Evolutionary conservation across 306 rosid species (phyloP).

Genomic region (Crataegus laevigata): DNA sequence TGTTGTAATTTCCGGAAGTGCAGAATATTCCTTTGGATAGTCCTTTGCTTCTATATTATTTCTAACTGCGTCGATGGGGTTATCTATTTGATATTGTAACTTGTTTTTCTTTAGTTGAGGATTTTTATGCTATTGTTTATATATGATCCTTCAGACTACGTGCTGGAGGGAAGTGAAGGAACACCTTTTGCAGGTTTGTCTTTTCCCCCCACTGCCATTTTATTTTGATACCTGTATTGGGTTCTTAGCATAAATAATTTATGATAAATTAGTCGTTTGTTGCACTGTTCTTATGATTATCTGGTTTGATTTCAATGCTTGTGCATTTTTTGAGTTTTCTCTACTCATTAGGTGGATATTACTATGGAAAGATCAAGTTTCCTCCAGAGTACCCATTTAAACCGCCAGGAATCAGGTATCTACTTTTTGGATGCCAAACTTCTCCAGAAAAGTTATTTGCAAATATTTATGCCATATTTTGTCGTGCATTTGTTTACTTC

Average conservation of each 20-base stretch:
- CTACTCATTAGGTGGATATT: conserved; percentile 63
- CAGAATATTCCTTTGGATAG: neutral
- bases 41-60: neutral
- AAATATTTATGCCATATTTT: neutral
- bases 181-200: conserved; percentile 89
- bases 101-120: conserved; percentile 8
- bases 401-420: conserved; percentile 95
- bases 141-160: conserved; percentile 53
- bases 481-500: neutral
- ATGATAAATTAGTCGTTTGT: neutral
- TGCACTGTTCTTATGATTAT: conserved; percentile 2
- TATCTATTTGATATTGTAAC: neutral
- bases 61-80: neutral
- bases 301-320: neutral
- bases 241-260: neutral
- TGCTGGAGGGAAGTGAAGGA: conserved; percentile 97
- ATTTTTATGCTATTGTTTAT: neutral
- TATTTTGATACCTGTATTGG: conserved; percentile 8
- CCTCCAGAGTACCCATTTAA: conserved; percentile 89
- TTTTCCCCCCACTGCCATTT: neutral
- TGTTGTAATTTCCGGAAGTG: neutral
- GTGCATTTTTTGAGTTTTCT: neutral
- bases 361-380: conserved; percentile 91
- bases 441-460: neutral
- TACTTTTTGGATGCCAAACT: conserved; percentile 3